Percentiles rank a stretch among this genome's conserved stretches.
Evolutionary conservation across 306 rosid species (phyloP).

Genomic region (Glycyrrhiza uralensis): DNA sequence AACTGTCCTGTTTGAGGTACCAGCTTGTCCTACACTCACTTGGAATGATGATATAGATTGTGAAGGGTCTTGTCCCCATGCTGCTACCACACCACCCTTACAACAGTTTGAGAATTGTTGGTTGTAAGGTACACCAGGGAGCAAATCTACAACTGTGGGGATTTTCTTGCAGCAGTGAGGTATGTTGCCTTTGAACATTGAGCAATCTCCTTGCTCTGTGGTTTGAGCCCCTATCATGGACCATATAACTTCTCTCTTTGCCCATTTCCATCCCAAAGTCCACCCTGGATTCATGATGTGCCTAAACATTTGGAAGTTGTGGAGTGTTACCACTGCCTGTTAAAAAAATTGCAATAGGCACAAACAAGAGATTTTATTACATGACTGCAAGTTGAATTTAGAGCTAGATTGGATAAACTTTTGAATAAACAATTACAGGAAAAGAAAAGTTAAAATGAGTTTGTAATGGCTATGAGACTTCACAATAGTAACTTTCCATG

Average conservation of each 20-base stretch:
- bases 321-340: conserved; percentile 69
- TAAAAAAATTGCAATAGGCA: neutral
- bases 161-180: conserved; percentile 89
- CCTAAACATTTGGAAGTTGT: conserved; percentile 88
- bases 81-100: conserved; percentile 84
- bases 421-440: neutral
- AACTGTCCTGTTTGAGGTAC: conserved; percentile 81
- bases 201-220: conserved; percentile 96
- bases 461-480: too few species aligned
- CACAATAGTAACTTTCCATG: too few species aligned
- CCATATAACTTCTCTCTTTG: conserved; percentile 91
- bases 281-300: conserved; percentile 92
- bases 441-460: neutral
- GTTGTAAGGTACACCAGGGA: conserved; percentile 94
- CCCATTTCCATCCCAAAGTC: conserved; percentile 95
- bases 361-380: neutral
- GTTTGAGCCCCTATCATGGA: conserved; percentile 73
- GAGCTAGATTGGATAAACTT: neutral
- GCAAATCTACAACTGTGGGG: conserved; percentile 83
- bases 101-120: conserved; percentile 88
- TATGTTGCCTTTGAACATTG: conserved; percentile 69
- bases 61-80: conserved; percentile 95
- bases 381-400: neutral
- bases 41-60: conserved; percentile 80
- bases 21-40: conserved; percentile 76